Base-by-base conservation (phyloP, 768 basidiomycete genomes). In the Russula vinacea region DNA sequence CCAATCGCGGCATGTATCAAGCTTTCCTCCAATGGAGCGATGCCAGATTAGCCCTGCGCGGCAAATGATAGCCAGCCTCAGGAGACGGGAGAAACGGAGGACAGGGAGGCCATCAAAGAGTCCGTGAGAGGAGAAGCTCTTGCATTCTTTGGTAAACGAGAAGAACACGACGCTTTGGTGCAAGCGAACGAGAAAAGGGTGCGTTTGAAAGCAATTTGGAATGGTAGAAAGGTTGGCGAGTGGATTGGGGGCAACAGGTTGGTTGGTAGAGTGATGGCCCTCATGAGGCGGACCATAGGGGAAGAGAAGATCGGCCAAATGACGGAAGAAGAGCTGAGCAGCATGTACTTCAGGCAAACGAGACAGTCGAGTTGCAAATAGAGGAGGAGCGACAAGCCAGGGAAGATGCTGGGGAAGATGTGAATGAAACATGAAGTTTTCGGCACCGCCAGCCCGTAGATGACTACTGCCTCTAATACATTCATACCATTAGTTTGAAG, bases 1-100 rank as follows among this genome's bases (percentile, higher is more conserved):
- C 71, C 35, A 78, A 77, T 19, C 79, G 88, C 19, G 74, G 68
- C 45, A 86, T 89, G 86, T 88, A 86, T 68, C 71, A 74, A 11
- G 79, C 81, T 55, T 90, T 89, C 60, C 74, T 85, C 5, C 68
- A 74, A 9, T 88, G 64, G 62, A 50, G 49, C 33, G 29, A 50
- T 10, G 50, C 58, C 17, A 62, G 37, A 35, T 26, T 35, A 39
- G 16, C 29, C 37, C 35, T 1, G 29, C 29, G 29, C 49, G 24
- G 24, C 53, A 45, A 26, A 56, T 24, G 40, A 52, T 3, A 22
- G 33, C 17, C 58, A 19, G 5, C 37, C 32, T 24, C 59, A 22
- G 29, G 47, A 22, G 17, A n/a, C 13, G 33, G 54, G 32, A 29
- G 42, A 51, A 60, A 3, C 47, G 17, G 53, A 44, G 6, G 35